Percentiles rank a stretch among this genome's conserved stretches.
Evolutionary conservation across 2,329 filamentous ascomycete species (phyloP).

Genomic region (Trichoderma oligosporum): DNA sequence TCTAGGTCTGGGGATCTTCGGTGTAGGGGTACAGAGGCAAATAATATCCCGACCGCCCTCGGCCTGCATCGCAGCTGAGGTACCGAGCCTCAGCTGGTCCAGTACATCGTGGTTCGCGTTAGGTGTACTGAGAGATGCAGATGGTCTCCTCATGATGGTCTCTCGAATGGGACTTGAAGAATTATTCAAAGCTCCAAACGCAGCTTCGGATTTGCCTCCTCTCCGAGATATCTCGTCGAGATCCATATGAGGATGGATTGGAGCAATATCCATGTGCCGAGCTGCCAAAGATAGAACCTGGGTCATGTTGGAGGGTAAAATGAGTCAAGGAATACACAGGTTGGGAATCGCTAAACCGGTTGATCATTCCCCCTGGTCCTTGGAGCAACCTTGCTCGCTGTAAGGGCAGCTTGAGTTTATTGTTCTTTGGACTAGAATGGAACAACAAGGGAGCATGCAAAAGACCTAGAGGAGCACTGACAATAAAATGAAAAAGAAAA

Average conservation of each 20-base stretch:
- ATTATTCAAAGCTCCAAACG: background rate
- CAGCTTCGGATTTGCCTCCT: background rate
- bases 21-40: slow-evolving; percentile 54
- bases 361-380: background rate
- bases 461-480: background rate
- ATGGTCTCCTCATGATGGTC: slow-evolving; percentile 39
- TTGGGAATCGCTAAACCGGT: background rate
- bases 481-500: background rate
- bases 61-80: slow-evolving; percentile 29
- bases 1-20: slow-evolving; percentile 55
- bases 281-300: slow-evolving; percentile 27
- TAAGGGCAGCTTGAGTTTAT: background rate
- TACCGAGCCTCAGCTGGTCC: slow-evolving; percentile 30
- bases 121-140: slow-evolving; percentile 44
- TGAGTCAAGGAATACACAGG: background rate
- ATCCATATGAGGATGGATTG: slow-evolving; percentile 24
- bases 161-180: background rate
- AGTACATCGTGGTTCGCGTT: slow-evolving; percentile 40
- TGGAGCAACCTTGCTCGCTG: background rate
- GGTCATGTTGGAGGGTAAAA: slow-evolving; percentile 23
- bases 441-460: slow-evolving; percentile 9
- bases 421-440: slow-evolving; percentile 10
- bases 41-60: slow-evolving; percentile 43
- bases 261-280: slow-evolving; percentile 26
- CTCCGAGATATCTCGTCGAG: slow-evolving; percentile 23